Evolutionary conservation across 306 rosid genomes (phyloP), one percentile per base, ranked within the genome.

Genomic region (Mucuna pruriens): DNA sequence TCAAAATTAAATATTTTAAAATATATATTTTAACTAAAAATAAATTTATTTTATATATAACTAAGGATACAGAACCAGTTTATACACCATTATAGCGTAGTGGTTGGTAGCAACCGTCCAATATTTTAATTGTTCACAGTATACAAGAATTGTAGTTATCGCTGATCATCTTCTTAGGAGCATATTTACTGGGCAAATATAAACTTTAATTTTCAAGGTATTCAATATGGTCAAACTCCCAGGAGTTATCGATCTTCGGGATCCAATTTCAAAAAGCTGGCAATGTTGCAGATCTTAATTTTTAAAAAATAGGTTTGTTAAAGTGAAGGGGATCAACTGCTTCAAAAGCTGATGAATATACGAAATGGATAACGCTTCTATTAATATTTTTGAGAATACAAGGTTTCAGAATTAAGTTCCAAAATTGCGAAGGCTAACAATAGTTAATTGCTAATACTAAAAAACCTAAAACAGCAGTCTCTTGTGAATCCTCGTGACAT

Each of bases 371-470:
- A 34, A 26, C 51, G 10, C 33, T 72, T 3, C 42, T 29, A 23
- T 15, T 42, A 46, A 19, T 57, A 65, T 5, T 71, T 71, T 61
- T 51, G 67, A 34, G 9, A 66, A 46, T 33, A 81, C 34, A 19
- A 25, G 19, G 23, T 64, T 44, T 9, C 17, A 7, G 2, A n/a
- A n/a, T n/a, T n/a, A 23, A 80, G 49, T 71, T 74, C 19, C 80
- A 38, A 85, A 85, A 81, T 40, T 57, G 79, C 36, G 71, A 39
- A 39, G 44, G 39, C 42, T 17, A 70, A 36, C 58, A 13, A 70
- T 52, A 62, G 11, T 84, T 71, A 61, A 29, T 3, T 15, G 40
- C 31, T 23, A 19, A 20, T 51, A 51, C 66, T 52, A 16, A 4
- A 38, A 40, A 61, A 44, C 72, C 62, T 34, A 17, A 19, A 71